A percentile compares a stretch with the other conserved stretches of the same genome.
These are phyloP conservation scores for Ensete ventricosum DNA, from an alignment of 176 grass and related monocot species.

Conservation along the genomic window DNA sequence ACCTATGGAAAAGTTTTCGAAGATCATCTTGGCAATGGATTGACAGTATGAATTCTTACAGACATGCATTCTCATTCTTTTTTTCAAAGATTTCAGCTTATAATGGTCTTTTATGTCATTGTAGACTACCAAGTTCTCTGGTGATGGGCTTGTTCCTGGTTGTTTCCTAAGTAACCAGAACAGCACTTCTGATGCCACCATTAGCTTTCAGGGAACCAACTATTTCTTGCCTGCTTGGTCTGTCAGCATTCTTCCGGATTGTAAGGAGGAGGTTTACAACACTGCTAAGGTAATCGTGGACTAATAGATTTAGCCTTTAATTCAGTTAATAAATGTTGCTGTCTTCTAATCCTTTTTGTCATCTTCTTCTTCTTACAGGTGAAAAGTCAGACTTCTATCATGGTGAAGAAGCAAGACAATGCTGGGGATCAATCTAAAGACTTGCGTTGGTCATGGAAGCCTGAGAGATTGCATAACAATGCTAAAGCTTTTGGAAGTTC, in stretches of 20 bases:
- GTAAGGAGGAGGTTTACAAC: neutral
- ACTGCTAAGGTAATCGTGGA: neutral
- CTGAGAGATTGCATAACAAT: slow-evolving; percentile 13
- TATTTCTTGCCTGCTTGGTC: slow-evolving; percentile 3
- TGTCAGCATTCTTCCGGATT: slow-evolving; percentile 3
- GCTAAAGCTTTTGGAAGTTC: neutral
- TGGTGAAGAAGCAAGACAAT: slow-evolving; percentile 38
- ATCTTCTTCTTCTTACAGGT: slow-evolving; percentile 19
- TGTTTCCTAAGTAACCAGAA: slow-evolving; percentile 5
- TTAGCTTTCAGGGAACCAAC: neutral
- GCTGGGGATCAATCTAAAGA: slow-evolving; percentile 4
- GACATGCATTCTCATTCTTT: neutral
- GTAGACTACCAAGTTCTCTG: neutral
- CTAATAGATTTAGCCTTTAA: neutral
- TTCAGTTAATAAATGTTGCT: neutral
- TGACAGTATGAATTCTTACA: neutral
- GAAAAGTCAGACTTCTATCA: slow-evolving; percentile 52
- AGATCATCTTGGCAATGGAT: neutral
- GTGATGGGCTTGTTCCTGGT: neutral
- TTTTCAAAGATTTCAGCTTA: neutral
- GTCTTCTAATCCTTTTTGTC: neutral
- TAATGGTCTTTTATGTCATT: neutral
- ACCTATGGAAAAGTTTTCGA: slow-evolving; percentile 22
- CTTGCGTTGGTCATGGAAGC: slow-evolving; percentile 36
- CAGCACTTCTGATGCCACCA: neutral